Evolutionary conservation across 768 basidiomycete genomes (phyloP).

Genomic region (Piloderma croceum): DNA sequence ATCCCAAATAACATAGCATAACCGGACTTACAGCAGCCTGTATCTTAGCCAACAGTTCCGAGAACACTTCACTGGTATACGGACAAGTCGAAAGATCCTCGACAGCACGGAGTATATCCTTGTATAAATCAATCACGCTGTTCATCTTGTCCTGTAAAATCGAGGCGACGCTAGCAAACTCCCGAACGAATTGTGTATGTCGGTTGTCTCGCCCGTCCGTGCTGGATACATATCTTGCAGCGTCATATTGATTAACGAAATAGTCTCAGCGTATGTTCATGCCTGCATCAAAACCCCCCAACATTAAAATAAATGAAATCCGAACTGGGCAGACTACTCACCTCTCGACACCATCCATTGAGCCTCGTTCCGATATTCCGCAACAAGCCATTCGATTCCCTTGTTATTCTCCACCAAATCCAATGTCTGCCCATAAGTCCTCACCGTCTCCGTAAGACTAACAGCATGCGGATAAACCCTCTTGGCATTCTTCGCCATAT

Average conservation of each 20-base stretch:
- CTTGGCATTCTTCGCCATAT: conserved; percentile 98
- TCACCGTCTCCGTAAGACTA: conserved; percentile 95
- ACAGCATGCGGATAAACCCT: conserved; percentile 97
- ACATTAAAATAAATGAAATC: too few species aligned
- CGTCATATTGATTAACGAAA: too few species aligned
- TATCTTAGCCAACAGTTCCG: too few species aligned
- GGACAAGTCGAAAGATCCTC: conserved; percentile 86
- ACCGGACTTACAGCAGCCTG: conserved; percentile 68
- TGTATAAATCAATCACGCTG: conserved; percentile 84
- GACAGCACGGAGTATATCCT: conserved; percentile 76
- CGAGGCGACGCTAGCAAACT: conserved; percentile 91
- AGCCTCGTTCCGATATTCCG: too few species aligned
- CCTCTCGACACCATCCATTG: conserved; percentile 92
- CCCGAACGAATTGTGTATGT: conserved; percentile 90
- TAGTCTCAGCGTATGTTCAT: too few species aligned
- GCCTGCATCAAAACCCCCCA: conserved; percentile 98
- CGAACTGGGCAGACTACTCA: too few species aligned
- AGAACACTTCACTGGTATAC: conserved; percentile 78
- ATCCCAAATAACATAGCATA: conserved; percentile 47
- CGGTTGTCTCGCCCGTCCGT: conserved; percentile 80
- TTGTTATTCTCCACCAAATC: too few species aligned
- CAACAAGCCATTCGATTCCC: too few species aligned
- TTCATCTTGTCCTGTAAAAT: conserved; percentile 93
- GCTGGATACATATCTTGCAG: conserved; percentile 63
- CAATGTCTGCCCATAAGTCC: too few species aligned